A percentile compares a stretch with the other conserved stretches of the same genome.
Conservation (phyloP, 106 monocot species). For the Dioscorea alata region DNA sequence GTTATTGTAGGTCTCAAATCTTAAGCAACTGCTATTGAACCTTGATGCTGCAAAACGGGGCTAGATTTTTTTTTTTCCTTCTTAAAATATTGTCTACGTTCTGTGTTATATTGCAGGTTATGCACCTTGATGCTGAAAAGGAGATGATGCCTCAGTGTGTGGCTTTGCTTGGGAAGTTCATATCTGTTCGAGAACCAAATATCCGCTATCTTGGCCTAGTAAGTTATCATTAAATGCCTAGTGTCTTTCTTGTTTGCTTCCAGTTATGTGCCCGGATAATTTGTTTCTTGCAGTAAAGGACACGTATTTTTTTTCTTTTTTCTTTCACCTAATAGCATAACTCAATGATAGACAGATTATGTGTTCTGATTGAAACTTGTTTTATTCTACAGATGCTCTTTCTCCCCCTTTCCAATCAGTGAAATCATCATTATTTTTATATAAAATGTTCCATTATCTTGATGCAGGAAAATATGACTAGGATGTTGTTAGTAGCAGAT, state of each 20-base stretch:
- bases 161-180: constrained; percentile 97
- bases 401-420: too few species aligned
- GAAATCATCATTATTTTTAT: neutral
- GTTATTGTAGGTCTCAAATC: neutral
- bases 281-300: too few species aligned
- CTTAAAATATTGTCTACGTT: neutral
- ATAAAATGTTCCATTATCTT: constrained; percentile 6
- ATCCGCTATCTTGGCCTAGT: constrained; percentile 98
- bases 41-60: too few species aligned
- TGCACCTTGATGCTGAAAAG: constrained; percentile 24
- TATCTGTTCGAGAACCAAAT: constrained; percentile 97
- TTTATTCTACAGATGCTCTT: too few species aligned
- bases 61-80: too few species aligned
- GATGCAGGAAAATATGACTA: constrained; percentile 92
- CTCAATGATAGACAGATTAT: too few species aligned
- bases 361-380: too few species aligned
- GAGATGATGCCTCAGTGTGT: constrained; percentile 63
- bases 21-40: too few species aligned
- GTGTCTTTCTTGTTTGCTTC: too few species aligned
- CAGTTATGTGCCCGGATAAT: too few species aligned
- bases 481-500: constrained; percentile 97
- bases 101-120: constrained; percentile 50
- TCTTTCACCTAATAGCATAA: too few species aligned
- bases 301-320: too few species aligned
- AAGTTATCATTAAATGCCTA: constrained; percentile 18